Evolutionary conservation across 768 basidiomycete genomes (phyloP).

Genomic region (Symmetrospora coprosmae): DNA sequence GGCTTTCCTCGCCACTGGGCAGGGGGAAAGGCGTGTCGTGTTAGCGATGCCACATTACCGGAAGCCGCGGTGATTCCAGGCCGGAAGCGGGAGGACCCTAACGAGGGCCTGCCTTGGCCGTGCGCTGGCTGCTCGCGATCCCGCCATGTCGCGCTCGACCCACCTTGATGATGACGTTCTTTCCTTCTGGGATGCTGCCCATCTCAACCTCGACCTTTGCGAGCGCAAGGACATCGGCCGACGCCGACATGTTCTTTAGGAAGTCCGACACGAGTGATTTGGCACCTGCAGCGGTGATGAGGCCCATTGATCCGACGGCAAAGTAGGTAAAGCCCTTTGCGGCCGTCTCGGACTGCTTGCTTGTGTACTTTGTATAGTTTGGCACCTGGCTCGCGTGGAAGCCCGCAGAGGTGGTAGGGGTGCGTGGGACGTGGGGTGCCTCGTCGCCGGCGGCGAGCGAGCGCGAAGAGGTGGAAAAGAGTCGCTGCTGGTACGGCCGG

Average conservation of each 20-base stretch:
- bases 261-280: conserved; percentile 89
- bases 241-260: conserved; percentile 87
- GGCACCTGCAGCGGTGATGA: conserved; percentile 83
- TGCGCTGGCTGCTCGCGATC: neutral
- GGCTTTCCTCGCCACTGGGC: conserved; percentile 99
- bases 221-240: conserved; percentile 90
- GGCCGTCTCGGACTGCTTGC: conserved; percentile 44
- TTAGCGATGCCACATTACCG: neutral
- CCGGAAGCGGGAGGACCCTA: neutral
- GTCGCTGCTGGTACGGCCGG: conserved; percentile 12
- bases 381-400: conserved; percentile 55
- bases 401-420: conserved; percentile 8
- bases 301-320: conserved; percentile 55
- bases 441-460: neutral
- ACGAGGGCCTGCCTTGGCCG: neutral
- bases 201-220: conserved; percentile 97
- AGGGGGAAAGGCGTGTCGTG: conserved; percentile 31
- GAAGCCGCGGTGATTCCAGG: neutral
- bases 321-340: conserved; percentile 41
- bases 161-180: conserved; percentile 73
- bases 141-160: neutral
- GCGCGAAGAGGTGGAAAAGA: conserved; percentile 19
- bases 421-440: neutral
- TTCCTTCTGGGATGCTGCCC: conserved; percentile 67
- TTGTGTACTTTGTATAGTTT: conserved; percentile 70